Conservation (phyloP, 148 eudicot genomes). For the Bassia scoparia region DNA sequence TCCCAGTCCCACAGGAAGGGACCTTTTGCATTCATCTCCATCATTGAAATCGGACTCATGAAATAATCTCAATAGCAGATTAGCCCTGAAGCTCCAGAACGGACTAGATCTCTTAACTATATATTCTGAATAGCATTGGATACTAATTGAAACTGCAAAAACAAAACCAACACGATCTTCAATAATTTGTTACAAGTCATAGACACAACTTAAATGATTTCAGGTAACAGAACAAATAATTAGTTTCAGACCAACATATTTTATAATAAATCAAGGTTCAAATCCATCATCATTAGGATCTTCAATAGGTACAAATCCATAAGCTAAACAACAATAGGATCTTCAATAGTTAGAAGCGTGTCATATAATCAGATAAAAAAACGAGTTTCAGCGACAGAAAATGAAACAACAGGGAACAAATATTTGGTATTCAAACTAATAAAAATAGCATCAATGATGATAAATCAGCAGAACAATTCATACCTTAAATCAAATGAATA, state of each 20-base stretch:
- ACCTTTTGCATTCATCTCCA: constrained; percentile 75
- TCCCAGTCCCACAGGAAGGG: constrained; percentile 80
- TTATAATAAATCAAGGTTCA: too few relatives aligned
- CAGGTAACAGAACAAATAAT: background rate
- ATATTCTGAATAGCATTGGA: constrained; percentile 2
- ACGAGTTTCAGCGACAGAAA: background rate
- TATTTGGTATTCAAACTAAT: background rate
- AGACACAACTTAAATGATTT: background rate
- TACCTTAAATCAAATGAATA: constrained; percentile 21
- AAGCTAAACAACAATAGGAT: constrained; percentile 2
- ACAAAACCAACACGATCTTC: constrained; percentile 1
- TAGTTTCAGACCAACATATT: background rate
- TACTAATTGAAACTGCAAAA: background rate
- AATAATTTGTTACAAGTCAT: background rate
- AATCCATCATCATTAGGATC: too few relatives aligned
- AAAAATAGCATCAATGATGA: background rate
- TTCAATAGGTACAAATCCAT: constrained; percentile 1
- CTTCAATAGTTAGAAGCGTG: background rate
- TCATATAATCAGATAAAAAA: background rate
- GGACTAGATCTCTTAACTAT: constrained; percentile 15
- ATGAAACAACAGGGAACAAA: background rate
- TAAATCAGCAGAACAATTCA: background rate
- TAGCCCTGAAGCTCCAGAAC: constrained; percentile 3
- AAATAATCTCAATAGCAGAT: constrained; percentile 7
- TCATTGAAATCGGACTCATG: constrained; percentile 40